Percentiles rank a stretch among this genome's conserved stretches.
These are phyloP conservation scores for Mycoemilia scoparia DNA, from an alignment of 192 early-diverging fungal species.

Conservation along the genomic window DNA sequence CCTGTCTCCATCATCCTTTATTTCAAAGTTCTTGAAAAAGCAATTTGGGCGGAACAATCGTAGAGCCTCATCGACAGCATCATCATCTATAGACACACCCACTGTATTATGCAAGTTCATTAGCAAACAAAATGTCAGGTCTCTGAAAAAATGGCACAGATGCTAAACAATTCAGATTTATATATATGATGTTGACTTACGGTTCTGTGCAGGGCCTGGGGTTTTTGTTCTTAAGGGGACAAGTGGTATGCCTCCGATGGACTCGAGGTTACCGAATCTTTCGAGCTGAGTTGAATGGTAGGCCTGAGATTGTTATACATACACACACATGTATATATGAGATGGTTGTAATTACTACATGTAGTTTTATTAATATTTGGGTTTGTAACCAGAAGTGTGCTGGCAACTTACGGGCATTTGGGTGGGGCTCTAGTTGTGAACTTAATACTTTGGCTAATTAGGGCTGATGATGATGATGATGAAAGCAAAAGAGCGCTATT, in stretches of 20 bases:
- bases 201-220: slow-evolving; percentile 62
- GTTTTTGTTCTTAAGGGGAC: slow-evolving; percentile 80
- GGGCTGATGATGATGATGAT: no score
- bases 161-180: neutral
- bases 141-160: neutral
- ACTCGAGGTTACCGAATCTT: slow-evolving; percentile 16
- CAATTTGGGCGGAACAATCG: slow-evolving; percentile 90
- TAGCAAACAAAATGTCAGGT: neutral
- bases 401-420: no score
- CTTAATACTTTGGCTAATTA: no score
- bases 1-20: slow-evolving; percentile 83
- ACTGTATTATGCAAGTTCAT: neutral
- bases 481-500: no score
- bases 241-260: slow-evolving; percentile 69
- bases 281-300: slow-evolving; percentile 80
- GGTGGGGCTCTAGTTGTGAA: no score
- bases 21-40: slow-evolving; percentile 98
- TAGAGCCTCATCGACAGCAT: slow-evolving; percentile 90
- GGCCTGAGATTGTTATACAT: slow-evolving; percentile 34
- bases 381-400: no score
- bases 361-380: no score
- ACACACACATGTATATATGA: no score
- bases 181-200: slow-evolving; percentile 21
- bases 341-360: no score
- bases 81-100: slow-evolving; percentile 41